Conservation (phyloP, 2,329 filamentous ascomycete genomes). For the Alternaria solani region DNA sequence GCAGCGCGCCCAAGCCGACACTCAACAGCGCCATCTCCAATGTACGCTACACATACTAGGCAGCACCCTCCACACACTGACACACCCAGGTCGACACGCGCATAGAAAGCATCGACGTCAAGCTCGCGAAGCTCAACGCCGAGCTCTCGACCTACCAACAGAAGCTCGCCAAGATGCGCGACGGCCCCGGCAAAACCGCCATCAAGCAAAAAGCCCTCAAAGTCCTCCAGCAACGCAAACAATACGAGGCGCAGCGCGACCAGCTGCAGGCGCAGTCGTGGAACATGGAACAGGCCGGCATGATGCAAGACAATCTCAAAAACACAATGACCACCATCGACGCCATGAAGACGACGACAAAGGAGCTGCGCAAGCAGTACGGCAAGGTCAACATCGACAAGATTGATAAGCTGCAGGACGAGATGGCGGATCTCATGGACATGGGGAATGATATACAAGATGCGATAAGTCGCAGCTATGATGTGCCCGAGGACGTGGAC, state of each 20-base stretch:
- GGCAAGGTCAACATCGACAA: constrained; percentile 97
- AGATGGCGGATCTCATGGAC: constrained; percentile 98
- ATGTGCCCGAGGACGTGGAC: constrained; percentile 95
- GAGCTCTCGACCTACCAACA: constrained; percentile 88
- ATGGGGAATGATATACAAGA: constrained; percentile 99
- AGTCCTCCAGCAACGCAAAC: constrained; percentile 89
- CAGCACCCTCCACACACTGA: constrained; percentile 25
- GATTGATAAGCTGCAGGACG: constrained; percentile 97
- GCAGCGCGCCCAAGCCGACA: constrained; percentile 86
- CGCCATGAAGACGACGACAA: constrained; percentile 96
- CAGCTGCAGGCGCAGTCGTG: constrained; percentile 93
- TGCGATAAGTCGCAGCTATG: constrained; percentile 87
- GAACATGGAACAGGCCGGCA: constrained; percentile 99
- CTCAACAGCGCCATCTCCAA: constrained; percentile 83
- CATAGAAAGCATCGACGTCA: constrained; percentile 88
- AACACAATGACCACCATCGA: constrained; percentile 99
- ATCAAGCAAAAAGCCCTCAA: constrained; percentile 95
- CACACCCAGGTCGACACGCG: constrained; percentile 74
- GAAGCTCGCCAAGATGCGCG: constrained; percentile 90
- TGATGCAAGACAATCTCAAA: constrained; percentile 98
- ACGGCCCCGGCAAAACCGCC: constrained; percentile 90
- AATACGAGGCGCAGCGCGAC: constrained; percentile 92
- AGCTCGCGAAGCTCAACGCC: constrained; percentile 89
- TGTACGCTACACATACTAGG: constrained; percentile 58
- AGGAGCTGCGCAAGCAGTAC: constrained; percentile 90